phyloP scores from a whole-genome alignment of 1,284 basidiomycete species.

The Cystobasidium pallidum region DNA sequence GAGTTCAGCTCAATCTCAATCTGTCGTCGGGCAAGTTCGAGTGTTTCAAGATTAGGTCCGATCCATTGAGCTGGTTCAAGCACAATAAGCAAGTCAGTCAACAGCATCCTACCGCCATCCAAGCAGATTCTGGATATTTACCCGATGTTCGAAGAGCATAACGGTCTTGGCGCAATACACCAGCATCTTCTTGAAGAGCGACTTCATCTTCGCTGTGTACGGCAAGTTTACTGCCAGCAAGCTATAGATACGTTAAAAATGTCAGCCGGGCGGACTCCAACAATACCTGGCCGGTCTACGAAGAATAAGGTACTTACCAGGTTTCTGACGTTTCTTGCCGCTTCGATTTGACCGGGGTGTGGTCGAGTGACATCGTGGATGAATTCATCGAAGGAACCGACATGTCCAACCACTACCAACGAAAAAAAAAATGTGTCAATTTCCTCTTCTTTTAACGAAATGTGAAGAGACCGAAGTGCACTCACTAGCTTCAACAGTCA shows the following conservation, averaged over 20 bases:
- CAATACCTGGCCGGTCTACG: background rate
- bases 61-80: slow-evolving; percentile 69
- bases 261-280: background rate
- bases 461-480: background rate
- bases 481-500: slow-evolving; percentile 72
- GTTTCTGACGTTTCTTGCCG: slow-evolving; percentile 69
- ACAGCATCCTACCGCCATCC: no score
- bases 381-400: slow-evolving; percentile 75
- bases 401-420: slow-evolving; percentile 62
- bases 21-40: slow-evolving; percentile 67
- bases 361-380: slow-evolving; percentile 76
- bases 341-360: slow-evolving; percentile 83
- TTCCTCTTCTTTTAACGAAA: background rate
- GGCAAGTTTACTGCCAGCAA: slow-evolving; percentile 73
- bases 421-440: background rate
- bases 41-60: slow-evolving; percentile 81
- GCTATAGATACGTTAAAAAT: slow-evolving; percentile 45
- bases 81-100: no score
- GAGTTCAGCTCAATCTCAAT: slow-evolving; percentile 81
- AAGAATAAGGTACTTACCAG: slow-evolving; percentile 54
- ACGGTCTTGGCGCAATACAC: slow-evolving; percentile 71
- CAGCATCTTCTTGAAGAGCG: slow-evolving; percentile 69
- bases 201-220: slow-evolving; percentile 66
- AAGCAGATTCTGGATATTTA: background rate
- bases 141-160: slow-evolving; percentile 72